Evolutionary conservation across 495 filamentous ascomycete species (phyloP).

Genomic region (Penicillium malachiteum): DNA sequence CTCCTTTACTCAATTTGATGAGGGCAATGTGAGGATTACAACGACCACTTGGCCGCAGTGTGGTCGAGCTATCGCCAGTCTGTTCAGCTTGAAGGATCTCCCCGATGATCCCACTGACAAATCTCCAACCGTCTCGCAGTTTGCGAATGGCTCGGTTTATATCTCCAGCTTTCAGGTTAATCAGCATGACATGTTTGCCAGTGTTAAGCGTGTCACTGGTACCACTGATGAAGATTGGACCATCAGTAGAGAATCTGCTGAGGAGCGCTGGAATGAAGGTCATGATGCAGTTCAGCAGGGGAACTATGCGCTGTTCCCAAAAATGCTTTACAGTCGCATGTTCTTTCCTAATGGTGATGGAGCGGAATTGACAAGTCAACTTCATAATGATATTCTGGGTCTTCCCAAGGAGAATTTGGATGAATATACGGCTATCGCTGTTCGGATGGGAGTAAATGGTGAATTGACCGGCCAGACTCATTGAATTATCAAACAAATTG

Average conservation of each 20-base stretch:
- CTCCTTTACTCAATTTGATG: conserved; percentile 46
- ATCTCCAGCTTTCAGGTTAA: conserved; percentile 47
- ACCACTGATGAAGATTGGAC: conserved; percentile 57
- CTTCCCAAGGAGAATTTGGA: conserved; percentile 60
- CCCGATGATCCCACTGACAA: conserved; percentile 41
- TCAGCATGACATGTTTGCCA: conserved; percentile 54
- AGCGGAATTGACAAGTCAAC: conserved; percentile 35
- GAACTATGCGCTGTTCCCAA: conserved; percentile 24
- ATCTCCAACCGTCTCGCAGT: conserved; percentile 24
- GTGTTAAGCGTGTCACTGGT: conserved; percentile 51
- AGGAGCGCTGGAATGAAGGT: conserved; percentile 45
- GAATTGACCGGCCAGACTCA: not conserved
- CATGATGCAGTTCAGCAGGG: conserved; percentile 41
- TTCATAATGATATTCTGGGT: conserved; percentile 51
- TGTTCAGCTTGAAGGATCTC: conserved; percentile 42
- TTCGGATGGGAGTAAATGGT: not conserved
- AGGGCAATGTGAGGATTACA: conserved; percentile 41
- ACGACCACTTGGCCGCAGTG: conserved; percentile 44
- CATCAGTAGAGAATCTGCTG: conserved; percentile 40
- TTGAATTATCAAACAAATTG: conserved; percentile 8
- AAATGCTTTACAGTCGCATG: conserved; percentile 49
- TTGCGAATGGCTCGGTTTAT: conserved; percentile 42
- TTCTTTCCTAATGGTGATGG: conserved; percentile 52
- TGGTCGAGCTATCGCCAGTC: conserved; percentile 43
- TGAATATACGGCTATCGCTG: conserved; percentile 38